A percentile compares a stretch with the other conserved stretches of the same genome.
phyloP scores from a whole-genome alignment of 306 rosid genomes.

The Medicago truncatula region MtrunA17r5.0-ANR NC_053049.1:16540501-16541000 shows the following conservation, averaged over 20 bases:
- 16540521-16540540: neutral
- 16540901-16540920: slow-evolving; percentile 34
- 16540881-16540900: slow-evolving; percentile 37
- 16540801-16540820: slow-evolving; percentile 21
- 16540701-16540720: no score
- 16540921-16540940: slow-evolving; percentile 41
- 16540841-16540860: slow-evolving; percentile 21
- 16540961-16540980: slow-evolving; percentile 51
- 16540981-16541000: neutral
- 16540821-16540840: slow-evolving; percentile 21
- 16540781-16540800: slow-evolving; percentile 19
- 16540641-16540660: no score
- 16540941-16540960: slow-evolving; percentile 46
- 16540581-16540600: neutral
- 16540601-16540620: slow-evolving; percentile 7
- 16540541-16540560: neutral
- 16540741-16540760: no score
- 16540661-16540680: no score
- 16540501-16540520: no score
- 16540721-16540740: no score
- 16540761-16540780: neutral
- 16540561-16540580: no score
- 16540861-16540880: slow-evolving; percentile 30
- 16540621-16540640: neutral
- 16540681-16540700: no score